Conservation (phyloP, 2,329 filamentous ascomycete species). For the Penicillium expansum region DNA sequence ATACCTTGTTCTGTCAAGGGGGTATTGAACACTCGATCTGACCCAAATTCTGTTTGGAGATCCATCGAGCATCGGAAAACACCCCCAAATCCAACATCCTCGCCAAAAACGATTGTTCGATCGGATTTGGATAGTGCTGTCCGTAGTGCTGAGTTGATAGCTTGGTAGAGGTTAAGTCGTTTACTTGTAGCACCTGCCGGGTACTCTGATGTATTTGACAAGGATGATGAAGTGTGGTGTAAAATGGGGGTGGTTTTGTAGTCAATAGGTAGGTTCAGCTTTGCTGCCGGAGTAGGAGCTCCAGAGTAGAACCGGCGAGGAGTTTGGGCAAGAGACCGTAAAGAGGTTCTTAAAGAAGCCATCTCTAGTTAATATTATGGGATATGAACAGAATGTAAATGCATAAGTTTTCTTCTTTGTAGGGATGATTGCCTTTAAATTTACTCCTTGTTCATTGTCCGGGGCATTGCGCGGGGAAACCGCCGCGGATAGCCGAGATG, state of each 20-base stretch:
- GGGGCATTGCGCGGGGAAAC: slow-evolving; percentile 25
- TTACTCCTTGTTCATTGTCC: slow-evolving; percentile 12
- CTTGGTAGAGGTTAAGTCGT: slow-evolving; percentile 89
- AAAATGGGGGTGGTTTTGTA: slow-evolving; percentile 79
- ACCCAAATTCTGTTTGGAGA: slow-evolving; percentile 80
- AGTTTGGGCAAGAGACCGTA: slow-evolving; percentile 17
- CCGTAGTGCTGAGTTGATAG: slow-evolving; percentile 84
- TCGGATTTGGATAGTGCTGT: slow-evolving; percentile 81
- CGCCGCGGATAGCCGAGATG: slow-evolving; percentile 29
- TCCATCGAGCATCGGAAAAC: slow-evolving; percentile 95
- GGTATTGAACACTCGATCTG: slow-evolving; percentile 92
- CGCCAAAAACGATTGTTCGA: slow-evolving; percentile 85
- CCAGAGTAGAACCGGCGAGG: slow-evolving; percentile 46
- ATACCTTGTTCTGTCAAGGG: slow-evolving; percentile 93
- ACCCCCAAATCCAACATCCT: slow-evolving; percentile 95
- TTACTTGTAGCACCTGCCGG: slow-evolving; percentile 70
- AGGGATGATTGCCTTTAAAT: slow-evolving; percentile 13
- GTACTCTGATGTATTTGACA: slow-evolving; percentile 70
- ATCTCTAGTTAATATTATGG: slow-evolving; percentile 7
- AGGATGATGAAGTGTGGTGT: slow-evolving; percentile 71
- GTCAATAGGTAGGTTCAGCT: slow-evolving; percentile 82
- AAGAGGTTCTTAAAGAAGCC: slow-evolving; percentile 15
- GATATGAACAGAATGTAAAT: not conserved
- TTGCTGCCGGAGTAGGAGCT: slow-evolving; percentile 48
- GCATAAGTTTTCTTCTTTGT: not conserved